phyloP scores from a whole-genome alignment of 805 yeast species.

The Saccharomyces mikatae region DNA sequence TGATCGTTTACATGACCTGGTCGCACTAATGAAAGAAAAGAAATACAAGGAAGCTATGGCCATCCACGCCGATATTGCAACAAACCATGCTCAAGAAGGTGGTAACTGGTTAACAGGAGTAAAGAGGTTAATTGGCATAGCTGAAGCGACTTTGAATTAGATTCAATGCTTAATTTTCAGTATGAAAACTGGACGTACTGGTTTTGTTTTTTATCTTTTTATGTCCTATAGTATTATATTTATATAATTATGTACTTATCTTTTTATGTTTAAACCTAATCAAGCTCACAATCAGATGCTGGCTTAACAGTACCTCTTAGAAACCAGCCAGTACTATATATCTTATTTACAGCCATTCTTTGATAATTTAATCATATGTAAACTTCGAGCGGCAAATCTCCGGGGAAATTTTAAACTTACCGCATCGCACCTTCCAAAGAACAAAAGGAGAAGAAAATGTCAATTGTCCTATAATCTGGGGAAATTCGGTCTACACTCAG shows the following conservation, averaged over 20 bases:
- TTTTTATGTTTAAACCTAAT: not conserved
- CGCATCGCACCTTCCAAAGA: not conserved
- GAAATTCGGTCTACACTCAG: not conserved
- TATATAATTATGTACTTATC: not conserved
- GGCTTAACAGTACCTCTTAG: not conserved
- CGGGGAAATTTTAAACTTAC: not conserved
- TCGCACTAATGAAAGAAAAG: slow-evolving; percentile 41
- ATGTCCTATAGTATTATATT: not conserved
- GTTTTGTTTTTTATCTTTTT: not conserved
- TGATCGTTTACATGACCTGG: slow-evolving; percentile 43
- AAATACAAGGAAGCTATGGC: slow-evolving; percentile 55
- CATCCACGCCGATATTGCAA: slow-evolving; percentile 49
- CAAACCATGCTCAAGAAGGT: slow-evolving; percentile 59
- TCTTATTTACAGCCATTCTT: not conserved
- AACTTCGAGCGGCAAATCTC: not conserved
- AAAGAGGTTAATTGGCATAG: slow-evolving; percentile 76
- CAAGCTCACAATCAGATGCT: not conserved
- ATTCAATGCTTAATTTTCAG: not conserved
- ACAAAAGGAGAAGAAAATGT: not conserved
- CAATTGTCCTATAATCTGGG: not conserved
- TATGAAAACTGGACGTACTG: not conserved
- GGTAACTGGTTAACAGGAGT: slow-evolving; percentile 94
- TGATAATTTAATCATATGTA: not conserved
- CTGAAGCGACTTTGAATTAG: slow-evolving; percentile 34
- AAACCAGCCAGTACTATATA: not conserved